Base-by-base conservation (phyloP, 2,329 filamentous ascomycete genomes). In the Phymatotrichopsis omnivora region DNA sequence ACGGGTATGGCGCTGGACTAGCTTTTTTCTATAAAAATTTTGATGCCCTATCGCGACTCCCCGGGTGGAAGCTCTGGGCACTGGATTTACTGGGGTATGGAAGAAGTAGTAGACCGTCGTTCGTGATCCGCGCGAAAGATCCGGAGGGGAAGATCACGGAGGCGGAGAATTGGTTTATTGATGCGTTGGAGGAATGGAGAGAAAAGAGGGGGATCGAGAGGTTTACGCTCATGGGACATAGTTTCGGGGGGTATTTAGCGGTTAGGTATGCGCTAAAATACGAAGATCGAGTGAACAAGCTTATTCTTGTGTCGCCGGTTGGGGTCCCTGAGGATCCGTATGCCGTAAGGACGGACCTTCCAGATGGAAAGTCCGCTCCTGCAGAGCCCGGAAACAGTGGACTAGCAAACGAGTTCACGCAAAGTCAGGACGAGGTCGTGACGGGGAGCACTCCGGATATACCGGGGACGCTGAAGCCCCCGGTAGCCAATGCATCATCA, bases 21-120 rank as follows among this genome's bases (percentile, higher is more conserved):
- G 91, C 89, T 17, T 96, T 98, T 66, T 98, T 93, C 71, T 98
- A 95, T 71, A 89, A 91, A 67, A 98, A 98, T 62, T 94, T 93
- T 50, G 91, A 98, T 64, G 78, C 80, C 5, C 67, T 98, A 25
- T 87, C 81, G 34, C 78, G 87, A 14, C 67, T 78, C 1, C 70
- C 73, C 22, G 86, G 87, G 22, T 93, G 91, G 78, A 87, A 85
- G 59, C 67, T 98, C 14, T 96, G 91, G 61, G 85, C 89, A 1
- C 69, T 98, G n/a, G 89, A 98, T 60, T 77, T 96, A 72, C 72
- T 95, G 12, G 89, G 89, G 47, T 95, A 95, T 84, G 89, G 89
- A 47, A 80, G 93, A 59, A 93, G 84, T 46, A 80, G 77, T 20
- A 73, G 89, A 4, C 89, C 91, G 2, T 66, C 77, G 0, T 98